These are phyloP conservation scores for Arachnopeziza araneosa DNA, from an alignment of 2,329 filamentous ascomycete genomes.

Conservation along the genomic window DNA sequence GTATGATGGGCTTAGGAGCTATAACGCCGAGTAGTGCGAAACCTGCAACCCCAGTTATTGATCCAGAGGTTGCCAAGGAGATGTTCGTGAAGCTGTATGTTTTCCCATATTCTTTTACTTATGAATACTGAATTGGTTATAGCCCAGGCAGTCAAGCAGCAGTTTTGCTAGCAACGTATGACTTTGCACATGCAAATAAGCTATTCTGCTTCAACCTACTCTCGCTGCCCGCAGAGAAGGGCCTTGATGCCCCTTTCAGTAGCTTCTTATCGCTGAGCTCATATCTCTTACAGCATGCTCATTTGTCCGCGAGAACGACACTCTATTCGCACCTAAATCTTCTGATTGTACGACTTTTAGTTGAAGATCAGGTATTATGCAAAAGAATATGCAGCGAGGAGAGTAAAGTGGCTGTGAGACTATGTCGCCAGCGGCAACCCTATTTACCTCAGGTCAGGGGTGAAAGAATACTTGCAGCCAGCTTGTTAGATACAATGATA, in stretches of 20 bases:
- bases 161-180: constrained; percentile 79
- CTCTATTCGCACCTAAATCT: constrained; percentile 82
- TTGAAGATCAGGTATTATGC: constrained; percentile 77
- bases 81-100: constrained; percentile 75
- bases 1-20: constrained; percentile 76
- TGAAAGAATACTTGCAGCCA: constrained; percentile 68
- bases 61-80: constrained; percentile 74
- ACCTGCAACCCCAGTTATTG: constrained; percentile 55
- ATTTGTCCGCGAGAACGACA: constrained; percentile 71
- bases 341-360: constrained; percentile 76
- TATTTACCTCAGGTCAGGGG: constrained; percentile 70
- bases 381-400: constrained; percentile 82
- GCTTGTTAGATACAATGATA: constrained; percentile 79
- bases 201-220: constrained; percentile 86
- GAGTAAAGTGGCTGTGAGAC: constrained; percentile 64
- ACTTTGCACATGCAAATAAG: constrained; percentile 92
- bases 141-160: constrained; percentile 78
- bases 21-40: constrained; percentile 66
- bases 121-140: constrained; percentile 20
- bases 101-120: neutral
- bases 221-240: constrained; percentile 55
- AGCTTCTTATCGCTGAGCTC: constrained; percentile 84
- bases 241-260: constrained; percentile 67
- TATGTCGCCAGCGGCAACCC: constrained; percentile 86
- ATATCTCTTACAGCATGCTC: constrained; percentile 89